Evolutionary conservation across 176 grass and related monocot species (phyloP).

Genomic region (Avena atlantica): DNA sequence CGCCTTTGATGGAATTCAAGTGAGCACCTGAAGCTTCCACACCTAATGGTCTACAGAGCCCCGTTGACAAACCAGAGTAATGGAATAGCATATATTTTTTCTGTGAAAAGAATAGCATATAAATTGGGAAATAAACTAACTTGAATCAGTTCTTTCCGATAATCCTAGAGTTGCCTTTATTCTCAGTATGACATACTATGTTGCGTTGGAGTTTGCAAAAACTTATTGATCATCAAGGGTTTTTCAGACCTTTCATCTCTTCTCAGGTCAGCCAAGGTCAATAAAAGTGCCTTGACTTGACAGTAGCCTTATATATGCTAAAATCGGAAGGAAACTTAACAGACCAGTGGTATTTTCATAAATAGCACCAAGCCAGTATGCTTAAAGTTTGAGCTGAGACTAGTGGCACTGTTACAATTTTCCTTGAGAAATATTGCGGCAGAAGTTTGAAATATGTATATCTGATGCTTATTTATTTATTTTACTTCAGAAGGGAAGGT

Average conservation of each 20-base stretch:
- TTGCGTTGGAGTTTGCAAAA: neutral
- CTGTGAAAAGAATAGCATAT: neutral
- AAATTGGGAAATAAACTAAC: neutral
- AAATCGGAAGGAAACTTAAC: neutral
- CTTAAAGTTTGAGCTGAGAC: neutral
- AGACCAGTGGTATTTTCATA: neutral
- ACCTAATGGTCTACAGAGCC: neutral
- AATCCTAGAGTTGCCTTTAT: neutral
- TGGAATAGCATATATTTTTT: neutral
- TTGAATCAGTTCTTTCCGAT: neutral
- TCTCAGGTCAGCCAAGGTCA: neutral
- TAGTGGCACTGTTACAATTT: neutral
- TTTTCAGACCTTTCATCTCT: neutral
- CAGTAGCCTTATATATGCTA: neutral
- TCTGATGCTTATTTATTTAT: conserved; percentile 42
- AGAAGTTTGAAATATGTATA: conserved; percentile 6
- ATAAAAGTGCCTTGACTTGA: neutral
- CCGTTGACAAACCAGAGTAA: neutral
- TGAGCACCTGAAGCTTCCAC: neutral
- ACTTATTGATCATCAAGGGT: neutral
- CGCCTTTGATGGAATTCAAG: neutral
- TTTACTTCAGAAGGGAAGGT: conserved; percentile 84
- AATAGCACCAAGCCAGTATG: neutral
- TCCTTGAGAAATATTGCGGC: neutral
- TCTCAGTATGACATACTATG: neutral